Percentiles rank a stretch among this genome's conserved stretches.
Conservation (phyloP, 768 basidiomycete genomes). For the Rhodocollybia butyracea region DNA sequence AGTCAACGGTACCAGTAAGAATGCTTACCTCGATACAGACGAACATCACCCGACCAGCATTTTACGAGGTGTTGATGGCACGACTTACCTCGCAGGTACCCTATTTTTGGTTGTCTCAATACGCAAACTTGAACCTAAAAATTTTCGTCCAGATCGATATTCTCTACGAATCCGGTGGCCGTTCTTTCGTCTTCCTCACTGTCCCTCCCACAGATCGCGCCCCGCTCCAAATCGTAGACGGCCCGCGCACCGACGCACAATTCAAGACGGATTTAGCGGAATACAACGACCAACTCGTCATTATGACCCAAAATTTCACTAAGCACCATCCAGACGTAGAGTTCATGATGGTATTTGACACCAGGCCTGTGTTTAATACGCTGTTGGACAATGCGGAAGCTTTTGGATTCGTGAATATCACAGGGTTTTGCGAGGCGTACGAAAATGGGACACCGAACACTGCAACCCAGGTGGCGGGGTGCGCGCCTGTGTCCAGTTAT, state of each 20-base stretch:
- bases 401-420: conserved; percentile 56
- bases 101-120: conserved; percentile 7
- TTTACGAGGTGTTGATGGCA: conserved; percentile 32
- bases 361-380: conserved; percentile 55
- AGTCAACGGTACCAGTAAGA: too few relatives aligned
- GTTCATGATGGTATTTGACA: conserved; percentile 49
- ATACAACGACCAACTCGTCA: conserved; percentile 48
- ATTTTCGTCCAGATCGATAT: conserved; percentile 37
- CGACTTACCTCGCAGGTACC: conserved; percentile 30
- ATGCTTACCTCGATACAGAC: conserved; percentile 27
- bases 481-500: conserved; percentile 62
- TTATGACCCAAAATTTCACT: conserved; percentile 37
- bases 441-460: conserved; percentile 49
- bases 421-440: conserved; percentile 59
- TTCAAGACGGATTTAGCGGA: conserved; percentile 35
- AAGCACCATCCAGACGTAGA: conserved; percentile 38
- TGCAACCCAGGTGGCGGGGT: conserved; percentile 54
- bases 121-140: not conserved
- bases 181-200: conserved; percentile 60
- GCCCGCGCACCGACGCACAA: conserved; percentile 29
- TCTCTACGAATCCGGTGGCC: conserved; percentile 46
- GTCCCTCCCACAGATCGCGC: conserved; percentile 59
- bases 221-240: conserved; percentile 43
- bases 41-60: conserved; percentile 33
- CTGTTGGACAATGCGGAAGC: conserved; percentile 49